phyloP scores from a whole-genome alignment of 1,139 yeast species.

The Debaryomyces coudertii region DNA sequence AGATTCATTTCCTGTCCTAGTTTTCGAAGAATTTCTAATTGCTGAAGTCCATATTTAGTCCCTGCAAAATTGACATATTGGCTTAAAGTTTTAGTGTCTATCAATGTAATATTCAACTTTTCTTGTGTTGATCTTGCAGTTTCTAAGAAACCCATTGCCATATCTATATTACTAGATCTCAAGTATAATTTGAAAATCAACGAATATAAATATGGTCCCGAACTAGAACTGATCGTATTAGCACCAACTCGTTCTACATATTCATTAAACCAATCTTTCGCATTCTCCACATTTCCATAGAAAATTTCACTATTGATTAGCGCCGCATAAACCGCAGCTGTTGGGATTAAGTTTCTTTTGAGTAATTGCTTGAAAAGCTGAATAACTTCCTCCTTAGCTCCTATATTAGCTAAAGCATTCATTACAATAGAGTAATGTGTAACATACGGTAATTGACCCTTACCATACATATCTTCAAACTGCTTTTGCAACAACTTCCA shows the following conservation, averaged over 20 bases:
- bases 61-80: constrained; percentile 26
- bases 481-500: constrained; percentile 64
- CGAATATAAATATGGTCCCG: constrained; percentile 41
- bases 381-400: constrained; percentile 57
- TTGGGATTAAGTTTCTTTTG: constrained; percentile 52
- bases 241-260: constrained; percentile 20
- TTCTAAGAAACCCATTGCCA: constrained; percentile 46
- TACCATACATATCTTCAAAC: constrained; percentile 63
- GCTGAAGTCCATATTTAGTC: constrained; percentile 26
- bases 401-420: constrained; percentile 61
- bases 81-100: constrained; percentile 22
- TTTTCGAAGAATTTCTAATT: constrained; percentile 24
- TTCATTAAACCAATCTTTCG: constrained; percentile 24
- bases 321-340: constrained; percentile 48
- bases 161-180: constrained; percentile 37
- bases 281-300: constrained; percentile 50
- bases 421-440: constrained; percentile 67
- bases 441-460: constrained; percentile 57
- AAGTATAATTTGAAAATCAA: constrained; percentile 44
- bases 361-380: constrained; percentile 52
- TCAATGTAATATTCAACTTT: constrained; percentile 17
- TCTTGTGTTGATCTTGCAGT: constrained; percentile 30
- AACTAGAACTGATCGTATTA: constrained; percentile 29
- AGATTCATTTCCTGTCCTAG: constrained; percentile 25
- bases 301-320: constrained; percentile 52